Conservation (phyloP, 768 basidiomycete genomes). For the Tubosaeta sp. region DNA sequence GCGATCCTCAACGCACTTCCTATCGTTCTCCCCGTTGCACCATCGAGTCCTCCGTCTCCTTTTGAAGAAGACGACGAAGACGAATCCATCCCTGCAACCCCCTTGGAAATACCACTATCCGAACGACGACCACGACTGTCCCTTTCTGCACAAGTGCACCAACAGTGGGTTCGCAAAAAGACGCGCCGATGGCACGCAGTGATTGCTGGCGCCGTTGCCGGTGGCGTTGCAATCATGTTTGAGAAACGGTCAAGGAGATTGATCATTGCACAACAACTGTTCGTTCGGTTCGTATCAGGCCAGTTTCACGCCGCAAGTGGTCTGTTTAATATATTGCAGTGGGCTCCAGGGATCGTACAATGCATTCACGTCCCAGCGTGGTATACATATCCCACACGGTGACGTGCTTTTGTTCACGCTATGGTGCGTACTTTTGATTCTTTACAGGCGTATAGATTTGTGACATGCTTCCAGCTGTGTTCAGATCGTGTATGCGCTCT, state of each 20-base stretch:
- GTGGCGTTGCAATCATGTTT: conserved; percentile 69
- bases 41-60: conserved; percentile 19
- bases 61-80: conserved; percentile 31
- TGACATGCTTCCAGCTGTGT: conserved; percentile 49
- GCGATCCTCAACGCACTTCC: conserved; percentile 75
- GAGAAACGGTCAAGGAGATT: conserved; percentile 64
- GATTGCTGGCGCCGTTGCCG: conserved; percentile 72
- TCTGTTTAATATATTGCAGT: conserved; percentile 34
- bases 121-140: conserved; percentile 51
- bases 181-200: conserved; percentile 77
- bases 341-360: conserved; percentile 92
- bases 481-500: conserved; percentile 80
- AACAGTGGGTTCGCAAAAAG: conserved; percentile 59
- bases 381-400: conserved; percentile 75
- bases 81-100: conserved; percentile 3
- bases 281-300: conserved; percentile 57
- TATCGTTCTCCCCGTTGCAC: conserved; percentile 52
- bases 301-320: background rate
- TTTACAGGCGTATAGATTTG: background rate
- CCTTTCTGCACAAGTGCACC: conserved; percentile 58
- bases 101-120: conserved; percentile 18
- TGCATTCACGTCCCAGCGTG: conserved; percentile 60
- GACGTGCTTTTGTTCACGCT: conserved; percentile 77
- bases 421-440: conserved; percentile 41
- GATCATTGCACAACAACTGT: conserved; percentile 80